These are phyloP conservation scores for Candida qinlingensis DNA, from an alignment of 805 yeast genomes.

Conservation along the genomic window DNA sequence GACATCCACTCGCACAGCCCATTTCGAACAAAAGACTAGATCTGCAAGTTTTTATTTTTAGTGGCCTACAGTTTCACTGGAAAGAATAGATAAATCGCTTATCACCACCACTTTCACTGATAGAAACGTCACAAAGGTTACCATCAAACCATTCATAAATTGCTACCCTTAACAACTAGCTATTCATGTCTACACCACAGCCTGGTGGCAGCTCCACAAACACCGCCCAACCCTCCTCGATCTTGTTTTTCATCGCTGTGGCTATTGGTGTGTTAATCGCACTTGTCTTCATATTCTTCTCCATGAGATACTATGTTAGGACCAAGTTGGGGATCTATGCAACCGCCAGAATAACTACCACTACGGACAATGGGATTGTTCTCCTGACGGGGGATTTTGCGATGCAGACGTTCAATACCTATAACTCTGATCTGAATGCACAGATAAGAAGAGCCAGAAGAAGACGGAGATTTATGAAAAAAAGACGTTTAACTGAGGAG, in stretches of 20 bases:
- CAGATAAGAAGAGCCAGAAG: constrained; percentile 25
- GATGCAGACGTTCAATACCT: constrained; percentile 18
- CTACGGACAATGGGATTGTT: constrained; percentile 14
- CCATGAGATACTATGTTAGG: constrained; percentile 54
- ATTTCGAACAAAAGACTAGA: too few species aligned
- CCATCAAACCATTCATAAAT: too few species aligned
- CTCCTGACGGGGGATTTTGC: constrained; percentile 22
- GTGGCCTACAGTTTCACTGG: background rate
- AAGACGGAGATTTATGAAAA: constrained; percentile 39
- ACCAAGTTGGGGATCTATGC: constrained; percentile 47
- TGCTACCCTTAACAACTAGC: background rate
- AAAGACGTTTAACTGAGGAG: constrained; percentile 46
- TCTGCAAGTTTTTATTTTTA: too few species aligned
- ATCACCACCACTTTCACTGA: background rate
- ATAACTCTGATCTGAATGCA: constrained; percentile 13
- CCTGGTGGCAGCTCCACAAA: background rate
- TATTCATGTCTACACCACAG: background rate
- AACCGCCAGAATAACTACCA: constrained; percentile 20
- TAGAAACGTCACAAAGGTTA: too few species aligned
- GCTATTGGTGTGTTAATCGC: constrained; percentile 59
- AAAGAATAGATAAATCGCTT: background rate
- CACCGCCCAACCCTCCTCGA: constrained; percentile 48
- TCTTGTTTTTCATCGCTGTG: constrained; percentile 57
- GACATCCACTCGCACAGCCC: too few species aligned
- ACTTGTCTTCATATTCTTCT: constrained; percentile 49